These are phyloP conservation scores for Trebouxia sp. DNA, from an alignment of 139 green algal species.

Conservation along the genomic window DNA sequence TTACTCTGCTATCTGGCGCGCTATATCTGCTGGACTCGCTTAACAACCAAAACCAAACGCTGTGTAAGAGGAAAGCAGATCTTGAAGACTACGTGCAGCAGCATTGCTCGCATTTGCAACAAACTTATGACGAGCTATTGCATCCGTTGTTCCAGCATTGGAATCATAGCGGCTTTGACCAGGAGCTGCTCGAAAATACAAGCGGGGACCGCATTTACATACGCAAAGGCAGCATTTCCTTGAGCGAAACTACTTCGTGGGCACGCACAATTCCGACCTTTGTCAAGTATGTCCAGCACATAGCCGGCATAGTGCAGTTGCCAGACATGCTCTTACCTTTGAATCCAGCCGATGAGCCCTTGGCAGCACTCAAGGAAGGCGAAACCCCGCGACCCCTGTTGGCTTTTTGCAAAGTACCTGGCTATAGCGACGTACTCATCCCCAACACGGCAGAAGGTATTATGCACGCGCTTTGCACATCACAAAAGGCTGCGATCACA, in stretches of 20 bases:
- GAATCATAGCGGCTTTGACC: not conserved
- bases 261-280: slow-evolving; percentile 24
- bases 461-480: no score
- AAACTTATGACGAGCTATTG: not conserved
- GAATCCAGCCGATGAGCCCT: slow-evolving; percentile 2
- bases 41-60: no score
- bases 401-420: slow-evolving; percentile 8
- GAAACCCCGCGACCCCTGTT: not conserved
- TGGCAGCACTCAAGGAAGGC: not conserved
- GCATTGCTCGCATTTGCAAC: not conserved
- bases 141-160: not conserved
- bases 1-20: no score
- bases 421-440: slow-evolving; percentile 23
- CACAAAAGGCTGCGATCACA: no score
- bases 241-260: not conserved
- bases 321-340: slow-evolving; percentile 27
- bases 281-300: not conserved
- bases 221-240: not conserved
- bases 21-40: no score
- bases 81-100: not conserved
- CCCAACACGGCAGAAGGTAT: slow-evolving; percentile 26
- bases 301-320: not conserved
- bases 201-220: slow-evolving; percentile 8
- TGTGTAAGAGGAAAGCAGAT: not conserved
- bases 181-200: slow-evolving; percentile 8